Percentiles rank a stretch among this genome's conserved stretches.
These are phyloP conservation scores for Debaryomycetaceae sp. DNA, from an alignment of 1,139 yeast species.

Conservation along the genomic window DNA sequence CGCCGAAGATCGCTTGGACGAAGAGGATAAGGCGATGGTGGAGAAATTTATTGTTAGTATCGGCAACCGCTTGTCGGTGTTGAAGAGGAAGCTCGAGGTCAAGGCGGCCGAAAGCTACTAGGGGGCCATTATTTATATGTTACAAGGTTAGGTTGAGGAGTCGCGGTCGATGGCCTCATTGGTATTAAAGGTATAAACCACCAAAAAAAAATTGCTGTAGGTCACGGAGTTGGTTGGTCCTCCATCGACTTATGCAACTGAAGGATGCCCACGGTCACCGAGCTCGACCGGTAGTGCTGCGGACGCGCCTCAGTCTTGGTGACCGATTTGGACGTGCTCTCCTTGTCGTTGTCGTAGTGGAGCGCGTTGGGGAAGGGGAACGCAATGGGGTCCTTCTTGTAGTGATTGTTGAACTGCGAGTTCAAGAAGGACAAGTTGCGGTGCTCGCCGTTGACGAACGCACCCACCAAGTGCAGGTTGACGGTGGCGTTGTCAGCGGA, in stretches of 20 bases:
- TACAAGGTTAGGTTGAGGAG: background rate
- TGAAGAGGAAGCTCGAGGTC: slow-evolving; percentile 41
- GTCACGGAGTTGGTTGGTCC: slow-evolving; percentile 2
- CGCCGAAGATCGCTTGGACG: slow-evolving; percentile 47
- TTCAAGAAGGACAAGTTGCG: slow-evolving; percentile 8
- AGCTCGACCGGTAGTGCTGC: slow-evolving; percentile 32
- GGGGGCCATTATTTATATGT: too few relatives aligned
- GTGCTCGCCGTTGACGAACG: slow-evolving; percentile 8
- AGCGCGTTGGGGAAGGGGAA: slow-evolving; percentile 38
- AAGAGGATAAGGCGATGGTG: slow-evolving; percentile 68
- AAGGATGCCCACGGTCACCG: slow-evolving; percentile 39
- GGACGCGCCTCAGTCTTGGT: slow-evolving; percentile 24
- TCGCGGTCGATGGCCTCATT: background rate
- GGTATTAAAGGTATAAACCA: slow-evolving; percentile 3
- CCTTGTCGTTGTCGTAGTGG: slow-evolving; percentile 36
- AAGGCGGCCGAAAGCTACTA: too few relatives aligned
- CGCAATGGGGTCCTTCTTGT: slow-evolving; percentile 37
- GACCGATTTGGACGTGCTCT: slow-evolving; percentile 19
- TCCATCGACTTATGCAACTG: slow-evolving; percentile 20
- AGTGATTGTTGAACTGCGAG: slow-evolving; percentile 40
- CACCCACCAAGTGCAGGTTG: slow-evolving; percentile 18
- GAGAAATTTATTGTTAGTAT: slow-evolving; percentile 74
- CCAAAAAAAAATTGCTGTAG: background rate
- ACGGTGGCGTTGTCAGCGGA: slow-evolving; percentile 18
- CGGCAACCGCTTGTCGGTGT: slow-evolving; percentile 60